Conservation (phyloP, 2,329 filamentous ascomycete species). For the Lomentospora prolificans region DNA sequence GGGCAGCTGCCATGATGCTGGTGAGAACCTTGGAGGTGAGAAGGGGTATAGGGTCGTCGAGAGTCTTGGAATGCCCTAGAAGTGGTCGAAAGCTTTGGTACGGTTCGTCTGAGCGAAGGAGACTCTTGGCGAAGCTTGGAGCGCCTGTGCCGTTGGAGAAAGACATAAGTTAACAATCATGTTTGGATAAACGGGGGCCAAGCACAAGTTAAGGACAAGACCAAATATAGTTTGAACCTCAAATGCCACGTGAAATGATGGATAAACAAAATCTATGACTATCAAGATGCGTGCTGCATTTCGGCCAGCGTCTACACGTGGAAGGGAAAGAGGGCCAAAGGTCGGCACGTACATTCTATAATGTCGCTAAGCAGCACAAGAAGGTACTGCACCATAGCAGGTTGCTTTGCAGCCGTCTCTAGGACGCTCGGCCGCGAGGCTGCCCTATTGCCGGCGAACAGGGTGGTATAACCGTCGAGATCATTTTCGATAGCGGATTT, state of each 20-base stretch:
- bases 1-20: conserved; percentile 60
- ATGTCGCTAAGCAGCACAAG: conserved; percentile 75
- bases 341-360: conserved; percentile 1
- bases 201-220: no score
- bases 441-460: conserved; percentile 60
- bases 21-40: conserved; percentile 83
- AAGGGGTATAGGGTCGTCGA: conserved; percentile 74
- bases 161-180: neutral
- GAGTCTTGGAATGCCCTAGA: conserved; percentile 64
- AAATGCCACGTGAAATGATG: no score
- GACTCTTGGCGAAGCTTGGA: conserved; percentile 26
- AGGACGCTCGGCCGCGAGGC: conserved; percentile 63
- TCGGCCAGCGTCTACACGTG: no score
- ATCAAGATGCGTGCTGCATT: no score
- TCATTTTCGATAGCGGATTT: conserved; percentile 73
- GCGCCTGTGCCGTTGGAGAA: neutral
- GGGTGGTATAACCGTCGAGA: conserved; percentile 64
- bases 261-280: no score
- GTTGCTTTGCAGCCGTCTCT: conserved; percentile 73
- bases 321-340: neutral
- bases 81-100: conserved; percentile 79
- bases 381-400: conserved; percentile 91
- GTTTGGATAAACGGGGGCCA: no score
- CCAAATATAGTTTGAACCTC: no score
- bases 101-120: conserved; percentile 67